phyloP scores from a whole-genome alignment of 2,329 filamentous ascomycete genomes.

The Claviceps humidiphila region DNA sequence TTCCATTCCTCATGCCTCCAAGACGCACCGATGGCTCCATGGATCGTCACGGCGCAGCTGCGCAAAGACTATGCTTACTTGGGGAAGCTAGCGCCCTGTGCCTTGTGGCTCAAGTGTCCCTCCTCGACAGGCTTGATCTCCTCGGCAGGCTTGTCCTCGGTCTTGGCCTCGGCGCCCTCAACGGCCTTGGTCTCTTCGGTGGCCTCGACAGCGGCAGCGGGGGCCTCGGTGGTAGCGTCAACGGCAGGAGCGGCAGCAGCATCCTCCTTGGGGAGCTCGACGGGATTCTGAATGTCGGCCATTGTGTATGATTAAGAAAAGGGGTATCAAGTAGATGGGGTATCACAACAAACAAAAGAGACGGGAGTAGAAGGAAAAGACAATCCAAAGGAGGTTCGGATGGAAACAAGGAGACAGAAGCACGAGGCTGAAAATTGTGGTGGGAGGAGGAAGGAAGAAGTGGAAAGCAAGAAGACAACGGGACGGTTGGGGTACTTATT shows the following conservation, averaged over 20 bases:
- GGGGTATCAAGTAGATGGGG: conserved; percentile 30
- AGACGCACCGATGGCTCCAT: background rate
- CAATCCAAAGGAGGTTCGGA: conserved; percentile 20
- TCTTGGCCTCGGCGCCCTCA: conserved; percentile 24
- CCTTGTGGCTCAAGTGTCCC: conserved; percentile 82
- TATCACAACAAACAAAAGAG: conserved; percentile 38
- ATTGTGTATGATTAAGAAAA: conserved; percentile 36
- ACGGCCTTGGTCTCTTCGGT: conserved; percentile 23
- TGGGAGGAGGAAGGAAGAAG: conserved; percentile 18
- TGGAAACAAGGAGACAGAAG: conserved; percentile 6
- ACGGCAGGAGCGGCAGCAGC: conserved; percentile 23
- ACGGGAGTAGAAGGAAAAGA: conserved; percentile 25
- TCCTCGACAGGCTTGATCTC: conserved; percentile 63
- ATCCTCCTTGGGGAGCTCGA: conserved; percentile 35
- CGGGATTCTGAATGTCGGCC: conserved; percentile 62
- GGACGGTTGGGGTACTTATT: conserved; percentile 31
- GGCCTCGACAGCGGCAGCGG: conserved; percentile 21
- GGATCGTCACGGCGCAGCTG: background rate
- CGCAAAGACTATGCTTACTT: conserved; percentile 50
- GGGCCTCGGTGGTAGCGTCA: conserved; percentile 18
- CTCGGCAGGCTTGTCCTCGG: conserved; percentile 28
- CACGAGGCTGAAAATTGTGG: conserved; percentile 18
- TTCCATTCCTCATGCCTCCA: background rate
- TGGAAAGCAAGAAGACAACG: conserved; percentile 7
- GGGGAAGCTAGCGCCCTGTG: conserved; percentile 63